Evolutionary conservation across 2,329 filamentous ascomycete species (phyloP), one percentile per base, ranked within the genome.

Genomic region (Xylaria sp.): DNA sequence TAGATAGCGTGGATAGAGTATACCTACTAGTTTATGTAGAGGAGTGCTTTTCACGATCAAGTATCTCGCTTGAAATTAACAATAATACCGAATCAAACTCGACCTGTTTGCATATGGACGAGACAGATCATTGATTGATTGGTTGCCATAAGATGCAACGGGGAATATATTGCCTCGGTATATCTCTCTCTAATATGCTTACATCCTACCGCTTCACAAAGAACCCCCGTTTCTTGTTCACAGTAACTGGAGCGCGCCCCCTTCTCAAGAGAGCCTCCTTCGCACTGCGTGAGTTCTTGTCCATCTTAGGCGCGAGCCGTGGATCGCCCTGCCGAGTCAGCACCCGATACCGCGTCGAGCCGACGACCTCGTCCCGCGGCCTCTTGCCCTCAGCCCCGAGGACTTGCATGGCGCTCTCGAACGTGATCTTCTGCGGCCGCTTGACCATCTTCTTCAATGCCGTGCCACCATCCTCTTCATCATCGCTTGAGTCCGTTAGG

Each of bases 261-360:
- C 87, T 82, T 73, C 75, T 79, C 67, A 88, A 71, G 35, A 89
- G 77, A 27, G 78, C 71, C 64, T 84, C 80, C 79, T 82, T 87
- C 21, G 80, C 71, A 64, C 77, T 79, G 65, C 78, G 78, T 8
- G 84, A 76, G 40, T 82, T 72, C 78, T 83, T 85, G 72, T 80
- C 79, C 68, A 75, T 68, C 78, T 82, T 84, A 27, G 87, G 87
- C 61, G 86, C 83, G 71, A 88, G 78, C 64, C 81, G 80, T 72
- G 77, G 73, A 64, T 87, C 84, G n/a, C 76, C 78, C 73, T 81
- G 80, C 63, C 80, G 80, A 5, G 79, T 78, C 69, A 88, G 71
- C 32, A 84, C 84, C 23, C 87, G 80, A 74, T 86, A 89, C 60
- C 86, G 82, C 2, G 87, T 89, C 13, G 82, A 79, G 1, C 86